Evolutionary conservation across 495 filamentous ascomycete genomes (phyloP), one percentile per base, ranked within the genome.

Genomic region (Glarea lozoyensis): DNA sequence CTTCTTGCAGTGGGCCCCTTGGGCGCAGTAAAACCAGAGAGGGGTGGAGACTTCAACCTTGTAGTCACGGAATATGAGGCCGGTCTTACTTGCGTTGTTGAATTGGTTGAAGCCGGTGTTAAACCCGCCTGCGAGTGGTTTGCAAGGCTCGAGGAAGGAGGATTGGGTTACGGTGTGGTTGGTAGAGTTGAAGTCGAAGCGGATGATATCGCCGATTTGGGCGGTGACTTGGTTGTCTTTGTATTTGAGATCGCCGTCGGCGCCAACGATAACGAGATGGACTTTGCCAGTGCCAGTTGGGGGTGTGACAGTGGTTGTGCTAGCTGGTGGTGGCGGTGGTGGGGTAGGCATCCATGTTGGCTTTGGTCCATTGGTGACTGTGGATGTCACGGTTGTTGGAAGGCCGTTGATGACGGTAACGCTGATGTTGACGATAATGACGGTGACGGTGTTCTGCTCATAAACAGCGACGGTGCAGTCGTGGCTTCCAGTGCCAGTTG

Each of bases 141-240:
- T 34, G 35, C 60, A 63, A 2, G 60, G 60, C 2, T 38, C 46
- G 32, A 52, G 31, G 40, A 63, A 62, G 40, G 42, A 43, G 31
- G 57, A 56, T 35, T 62, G 52, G 0, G 60, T 63, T 9, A 59
- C 57, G 10, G 57, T 57, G 39, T 63, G 60, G 45, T 58, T 57
- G 40, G 31, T 52, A 13, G 34, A 44, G 21, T 59, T 34, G 48
- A 63, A 60, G 23, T 60, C 48, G 18, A 60, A 63, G 18, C 41
- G 44, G 25, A 63, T 46, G 6, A 54, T 43, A n/a, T 63, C 60
- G 9, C 60, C 60, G 11, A 46, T 49, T 2, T 30, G 37, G n/a
- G 60, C 60, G 4, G 47, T 32, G 30, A 63, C 31, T 11, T 15
- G 46, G 18, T 54, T 29, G 7, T 52, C 52, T 4, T 35, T 45